These are phyloP conservation scores for Rhizophagus prolifer DNA, from an alignment of 192 early-diverging fungal genomes.

Conservation along the genomic window DNA sequence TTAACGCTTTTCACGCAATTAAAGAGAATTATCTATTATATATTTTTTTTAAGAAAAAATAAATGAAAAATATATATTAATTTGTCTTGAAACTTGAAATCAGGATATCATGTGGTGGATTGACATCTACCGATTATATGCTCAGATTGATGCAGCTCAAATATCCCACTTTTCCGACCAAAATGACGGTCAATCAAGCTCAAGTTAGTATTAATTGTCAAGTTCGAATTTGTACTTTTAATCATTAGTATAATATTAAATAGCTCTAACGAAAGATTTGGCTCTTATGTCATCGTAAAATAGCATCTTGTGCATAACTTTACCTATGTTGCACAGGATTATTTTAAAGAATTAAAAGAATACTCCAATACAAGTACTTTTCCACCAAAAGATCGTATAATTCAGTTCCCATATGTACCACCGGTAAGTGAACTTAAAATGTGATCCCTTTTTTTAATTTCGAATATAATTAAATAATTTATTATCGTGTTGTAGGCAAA, in stretches of 20 bases:
- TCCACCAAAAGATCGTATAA: conserved; percentile 59
- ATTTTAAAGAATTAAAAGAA: conserved; percentile 63
- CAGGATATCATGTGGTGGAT: conserved; percentile 80
- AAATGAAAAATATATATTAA: not conserved
- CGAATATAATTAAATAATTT: not conserved
- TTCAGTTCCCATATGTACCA: conserved; percentile 81
- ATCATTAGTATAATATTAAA: conserved; percentile 9
- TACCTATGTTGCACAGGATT: conserved; percentile 74
- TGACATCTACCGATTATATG: conserved; percentile 76
- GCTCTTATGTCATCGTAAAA: not conserved
- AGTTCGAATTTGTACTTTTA: conserved; percentile 6
- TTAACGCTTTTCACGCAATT: not conserved
- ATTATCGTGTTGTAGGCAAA: conserved; percentile 43
- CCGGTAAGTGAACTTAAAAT: conserved; percentile 37
- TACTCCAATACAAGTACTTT: conserved; percentile 64
- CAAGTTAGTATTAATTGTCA: conserved; percentile 46
- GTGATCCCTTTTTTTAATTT: not conserved
- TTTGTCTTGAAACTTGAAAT: not conserved
- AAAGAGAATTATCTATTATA: no score
- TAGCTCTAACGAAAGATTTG: not conserved
- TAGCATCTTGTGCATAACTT: conserved; percentile 70
- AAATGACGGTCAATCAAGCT: conserved; percentile 73
- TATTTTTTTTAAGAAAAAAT: not conserved
- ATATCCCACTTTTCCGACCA: conserved; percentile 85
- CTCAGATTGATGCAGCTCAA: conserved; percentile 86